Evolutionary conservation across 2,329 filamentous ascomycete species (phyloP).

Genomic region (Lasiodiplodia sp.): DNA sequence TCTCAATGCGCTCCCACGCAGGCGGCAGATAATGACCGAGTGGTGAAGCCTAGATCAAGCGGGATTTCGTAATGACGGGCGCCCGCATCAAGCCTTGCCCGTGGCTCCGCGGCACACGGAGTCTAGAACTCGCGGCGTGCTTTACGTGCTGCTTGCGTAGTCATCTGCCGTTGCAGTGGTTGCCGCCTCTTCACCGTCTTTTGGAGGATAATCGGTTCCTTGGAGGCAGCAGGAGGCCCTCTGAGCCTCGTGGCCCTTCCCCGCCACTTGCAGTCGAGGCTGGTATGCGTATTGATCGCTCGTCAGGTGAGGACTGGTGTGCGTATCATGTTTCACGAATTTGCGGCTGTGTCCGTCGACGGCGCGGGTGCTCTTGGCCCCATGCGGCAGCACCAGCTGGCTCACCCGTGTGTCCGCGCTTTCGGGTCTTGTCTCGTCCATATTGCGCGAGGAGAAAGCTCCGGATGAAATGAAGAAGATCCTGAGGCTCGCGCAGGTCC

Average conservation of each 20-base stretch:
- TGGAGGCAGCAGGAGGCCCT: not conserved
- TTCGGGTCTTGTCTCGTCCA: slow-evolving; percentile 8
- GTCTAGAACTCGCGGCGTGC: slow-evolving; percentile 19
- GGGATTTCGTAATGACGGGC: slow-evolving; percentile 23
- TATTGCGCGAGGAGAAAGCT: slow-evolving; percentile 24
- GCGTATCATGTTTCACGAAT: slow-evolving; percentile 27
- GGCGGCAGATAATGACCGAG: slow-evolving; percentile 22
- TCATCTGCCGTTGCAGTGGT: slow-evolving; percentile 10
- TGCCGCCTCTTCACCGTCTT: slow-evolving; percentile 27
- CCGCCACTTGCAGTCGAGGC: not conserved
- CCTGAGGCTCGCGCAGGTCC: slow-evolving; percentile 11
- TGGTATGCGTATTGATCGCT: slow-evolving; percentile 6
- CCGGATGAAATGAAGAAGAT: slow-evolving; percentile 21
- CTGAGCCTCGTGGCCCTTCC: not conserved
- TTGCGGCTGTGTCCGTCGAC: slow-evolving; percentile 15
- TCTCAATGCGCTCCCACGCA: slow-evolving; percentile 17
- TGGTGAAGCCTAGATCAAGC: slow-evolving; percentile 16
- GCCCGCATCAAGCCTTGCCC: slow-evolving; percentile 15
- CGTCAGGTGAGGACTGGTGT: slow-evolving; percentile 22
- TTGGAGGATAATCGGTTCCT: not conserved
- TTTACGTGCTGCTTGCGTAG: slow-evolving; percentile 12
- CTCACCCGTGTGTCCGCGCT: slow-evolving; percentile 24
- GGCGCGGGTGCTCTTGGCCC: slow-evolving; percentile 21
- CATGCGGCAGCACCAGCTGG: slow-evolving; percentile 28
- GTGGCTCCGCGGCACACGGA: slow-evolving; percentile 2